Conservation (phyloP, 2,329 filamentous ascomycete genomes). For the Diatrype stigma region DNA sequence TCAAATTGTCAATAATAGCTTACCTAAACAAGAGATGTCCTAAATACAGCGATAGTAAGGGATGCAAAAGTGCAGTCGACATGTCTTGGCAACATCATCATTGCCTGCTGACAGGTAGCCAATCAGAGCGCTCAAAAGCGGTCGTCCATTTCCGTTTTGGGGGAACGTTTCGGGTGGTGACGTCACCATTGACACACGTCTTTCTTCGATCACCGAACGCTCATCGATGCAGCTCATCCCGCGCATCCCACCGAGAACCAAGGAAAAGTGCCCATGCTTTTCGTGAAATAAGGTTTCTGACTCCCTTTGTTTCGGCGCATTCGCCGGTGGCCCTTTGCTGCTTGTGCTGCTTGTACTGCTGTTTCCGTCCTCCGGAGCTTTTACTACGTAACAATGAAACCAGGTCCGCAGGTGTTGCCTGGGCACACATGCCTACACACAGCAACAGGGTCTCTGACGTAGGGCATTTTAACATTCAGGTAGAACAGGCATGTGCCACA, state of each 20-base stretch:
- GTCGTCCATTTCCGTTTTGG: background rate
- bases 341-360: background rate
- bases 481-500: background rate
- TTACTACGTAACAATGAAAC: no score
- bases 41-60: no score
- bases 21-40: no score
- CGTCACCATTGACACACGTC: background rate
- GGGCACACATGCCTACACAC: no score
- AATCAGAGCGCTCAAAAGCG: background rate
- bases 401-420: no score
- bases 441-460: background rate
- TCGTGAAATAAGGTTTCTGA: background rate
- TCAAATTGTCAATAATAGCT: no score
- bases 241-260: no score
- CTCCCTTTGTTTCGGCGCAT: background rate
- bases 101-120: background rate
- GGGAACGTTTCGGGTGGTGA: background rate
- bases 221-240: no score
- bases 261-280: background rate
- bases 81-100: no score
- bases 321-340: background rate
- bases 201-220: background rate
- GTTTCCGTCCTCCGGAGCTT: background rate
- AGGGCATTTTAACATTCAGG: background rate
- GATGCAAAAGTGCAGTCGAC: no score